phyloP scores from a whole-genome alignment of 768 basidiomycete species.

The Pulveroboletus ravenelii region DNA sequence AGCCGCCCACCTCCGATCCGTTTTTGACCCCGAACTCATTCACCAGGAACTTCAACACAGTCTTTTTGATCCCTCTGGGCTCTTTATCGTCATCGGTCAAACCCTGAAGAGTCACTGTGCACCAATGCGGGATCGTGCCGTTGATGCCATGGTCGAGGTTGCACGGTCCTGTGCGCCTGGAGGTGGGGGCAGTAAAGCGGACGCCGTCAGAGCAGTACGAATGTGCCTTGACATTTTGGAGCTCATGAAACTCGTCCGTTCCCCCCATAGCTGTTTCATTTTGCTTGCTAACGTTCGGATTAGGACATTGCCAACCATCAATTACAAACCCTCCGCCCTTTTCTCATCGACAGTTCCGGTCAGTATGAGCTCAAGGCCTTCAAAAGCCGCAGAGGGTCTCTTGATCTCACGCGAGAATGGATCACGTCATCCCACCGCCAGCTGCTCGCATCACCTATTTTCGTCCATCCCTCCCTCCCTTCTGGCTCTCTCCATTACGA shows the following conservation, averaged over 20 bases:
- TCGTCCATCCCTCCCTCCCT: slow-evolving; percentile 43
- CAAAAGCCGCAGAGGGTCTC: slow-evolving; percentile 52
- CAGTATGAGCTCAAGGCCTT: slow-evolving; percentile 79
- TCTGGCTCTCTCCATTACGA: slow-evolving; percentile 40
- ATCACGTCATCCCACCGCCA: slow-evolving; percentile 49
- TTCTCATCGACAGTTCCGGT: slow-evolving; percentile 73
- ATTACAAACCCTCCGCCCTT: slow-evolving; percentile 87
- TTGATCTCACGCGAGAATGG: slow-evolving; percentile 62
- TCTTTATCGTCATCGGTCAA: slow-evolving; percentile 75
- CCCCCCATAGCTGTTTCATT: slow-evolving; percentile 12
- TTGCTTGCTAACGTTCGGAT: slow-evolving; percentile 17
- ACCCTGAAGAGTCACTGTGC: slow-evolving; percentile 89
- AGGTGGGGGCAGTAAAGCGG: slow-evolving; percentile 49
- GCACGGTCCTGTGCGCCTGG: slow-evolving; percentile 57
- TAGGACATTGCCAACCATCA: slow-evolving; percentile 98
- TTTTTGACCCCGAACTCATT: slow-evolving; percentile 80
- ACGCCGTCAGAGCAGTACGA: slow-evolving; percentile 69
- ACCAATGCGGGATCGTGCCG: slow-evolving; percentile 82
- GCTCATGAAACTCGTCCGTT: slow-evolving; percentile 88
- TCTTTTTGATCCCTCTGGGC: slow-evolving; percentile 71
- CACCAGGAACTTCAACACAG: slow-evolving; percentile 75
- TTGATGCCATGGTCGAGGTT: slow-evolving; percentile 77
- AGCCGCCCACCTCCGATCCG: slow-evolving; percentile 60
- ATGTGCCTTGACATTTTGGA: slow-evolving; percentile 89
- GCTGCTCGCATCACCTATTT: slow-evolving; percentile 38